phyloP scores from a whole-genome alignment of 306 rosid genomes.

The Astragalus membranaceus region DNA sequence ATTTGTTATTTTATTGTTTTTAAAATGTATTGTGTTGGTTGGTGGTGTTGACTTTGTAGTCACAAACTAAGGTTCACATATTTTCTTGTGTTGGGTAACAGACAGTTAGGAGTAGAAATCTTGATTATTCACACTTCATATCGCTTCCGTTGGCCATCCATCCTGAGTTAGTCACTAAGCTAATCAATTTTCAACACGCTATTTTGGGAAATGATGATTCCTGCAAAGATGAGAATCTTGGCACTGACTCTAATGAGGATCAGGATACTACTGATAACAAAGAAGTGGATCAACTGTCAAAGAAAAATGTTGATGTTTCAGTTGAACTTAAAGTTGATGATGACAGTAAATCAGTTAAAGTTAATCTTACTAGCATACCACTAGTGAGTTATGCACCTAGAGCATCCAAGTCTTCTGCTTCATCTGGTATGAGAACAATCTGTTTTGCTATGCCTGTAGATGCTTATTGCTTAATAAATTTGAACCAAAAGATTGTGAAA shows the following conservation, averaged over 20 bases:
- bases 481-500: no score
- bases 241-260: no score
- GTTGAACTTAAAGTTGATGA: constrained; percentile 48
- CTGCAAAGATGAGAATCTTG: no score
- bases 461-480: constrained; percentile 15
- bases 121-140: constrained; percentile 86
- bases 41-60: no score
- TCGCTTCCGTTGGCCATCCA: constrained; percentile 90
- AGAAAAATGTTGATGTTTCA: no score
- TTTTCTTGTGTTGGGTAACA: constrained; percentile 34
- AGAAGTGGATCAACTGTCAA: no score
- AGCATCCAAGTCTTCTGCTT: constrained; percentile 40
- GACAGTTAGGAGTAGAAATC: constrained; percentile 65
- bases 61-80: no score
- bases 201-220: no score
- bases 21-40: no score
- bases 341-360: constrained; percentile 40
- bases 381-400: constrained; percentile 60
- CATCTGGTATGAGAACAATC: constrained; percentile 48
- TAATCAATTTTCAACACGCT: no score
- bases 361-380: constrained; percentile 50
- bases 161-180: constrained; percentile 81
- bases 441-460: neutral
- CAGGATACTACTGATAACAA: no score
- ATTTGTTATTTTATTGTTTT: no score